Evolutionary conservation across 306 rosid genomes (phyloP).

Genomic region (Ammopiptanthus mongolicus): DNA sequence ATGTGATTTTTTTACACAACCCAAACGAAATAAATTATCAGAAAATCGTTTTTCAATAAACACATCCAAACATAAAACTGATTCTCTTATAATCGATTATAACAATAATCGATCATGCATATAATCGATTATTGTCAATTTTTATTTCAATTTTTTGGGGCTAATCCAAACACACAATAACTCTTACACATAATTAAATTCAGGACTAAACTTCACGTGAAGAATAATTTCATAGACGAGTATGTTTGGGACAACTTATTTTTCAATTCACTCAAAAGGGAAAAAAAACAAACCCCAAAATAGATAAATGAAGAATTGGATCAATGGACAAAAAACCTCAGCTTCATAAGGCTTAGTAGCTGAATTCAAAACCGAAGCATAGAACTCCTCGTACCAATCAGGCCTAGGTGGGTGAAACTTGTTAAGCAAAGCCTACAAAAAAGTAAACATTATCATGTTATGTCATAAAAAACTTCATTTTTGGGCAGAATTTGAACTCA

Average conservation of each 20-base stretch:
- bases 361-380: slow-evolving; percentile 48
- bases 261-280: background rate
- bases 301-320: background rate
- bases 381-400: slow-evolving; percentile 81
- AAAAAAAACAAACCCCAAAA: background rate
- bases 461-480: background rate
- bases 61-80: too few relatives aligned
- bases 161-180: too few relatives aligned
- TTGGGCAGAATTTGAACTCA: background rate
- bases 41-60: too few relatives aligned
- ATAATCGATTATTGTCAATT: too few relatives aligned
- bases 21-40: too few relatives aligned
- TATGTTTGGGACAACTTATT: too few relatives aligned
- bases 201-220: background rate
- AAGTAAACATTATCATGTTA: background rate
- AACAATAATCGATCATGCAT: too few relatives aligned
- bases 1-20: too few relatives aligned
- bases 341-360: slow-evolving; percentile 53
- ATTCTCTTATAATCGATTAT: too few relatives aligned
- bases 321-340: slow-evolving; percentile 42
- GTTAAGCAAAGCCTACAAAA: slow-evolving; percentile 42
- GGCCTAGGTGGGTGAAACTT: slow-evolving; percentile 67
- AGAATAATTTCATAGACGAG: too few relatives aligned
- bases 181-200: too few relatives aligned
- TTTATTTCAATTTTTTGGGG: too few relatives aligned